phyloP scores from a whole-genome alignment of 768 basidiomycete genomes.

The Cantharellus anzutake region DNA sequence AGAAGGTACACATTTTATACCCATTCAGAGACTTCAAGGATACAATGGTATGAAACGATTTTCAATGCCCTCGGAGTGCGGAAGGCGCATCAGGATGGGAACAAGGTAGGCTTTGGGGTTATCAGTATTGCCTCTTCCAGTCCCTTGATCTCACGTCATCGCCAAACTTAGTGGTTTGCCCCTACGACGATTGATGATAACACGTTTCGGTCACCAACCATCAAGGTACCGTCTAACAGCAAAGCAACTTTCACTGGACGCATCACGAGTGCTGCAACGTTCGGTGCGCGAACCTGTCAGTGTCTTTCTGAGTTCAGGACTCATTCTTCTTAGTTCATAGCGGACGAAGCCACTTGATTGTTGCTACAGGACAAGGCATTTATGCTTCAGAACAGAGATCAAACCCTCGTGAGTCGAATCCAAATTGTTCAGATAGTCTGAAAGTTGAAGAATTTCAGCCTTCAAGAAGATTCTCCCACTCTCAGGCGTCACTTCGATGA shows the following conservation, averaged over 20 bases:
- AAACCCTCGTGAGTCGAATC: slow-evolving; percentile 16
- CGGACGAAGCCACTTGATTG: slow-evolving; percentile 38
- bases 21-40: slow-evolving; percentile 32
- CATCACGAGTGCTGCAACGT: slow-evolving; percentile 38
- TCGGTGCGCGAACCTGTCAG: slow-evolving; percentile 28
- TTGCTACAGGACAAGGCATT: slow-evolving; percentile 51
- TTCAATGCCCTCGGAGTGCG: slow-evolving; percentile 45
- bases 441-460: slow-evolving; percentile 19
- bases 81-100: slow-evolving; percentile 45
- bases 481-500: slow-evolving; percentile 31
- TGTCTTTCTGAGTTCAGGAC: not conserved
- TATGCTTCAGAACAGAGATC: slow-evolving; percentile 38
- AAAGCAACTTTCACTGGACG: slow-evolving; percentile 32
- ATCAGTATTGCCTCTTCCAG: not conserved
- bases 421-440: no score
- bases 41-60: slow-evolving; percentile 43
- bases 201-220: slow-evolving; percentile 34
- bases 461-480: slow-evolving; percentile 36
- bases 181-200: slow-evolving; percentile 37
- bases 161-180: slow-evolving; percentile 39
- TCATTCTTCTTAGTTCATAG: slow-evolving; percentile 22
- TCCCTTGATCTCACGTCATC: not conserved
- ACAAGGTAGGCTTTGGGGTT: slow-evolving; percentile 32
- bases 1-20: slow-evolving; percentile 62
- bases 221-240: slow-evolving; percentile 16